Base-by-base conservation (phyloP, 345 rosid species). In the Eucalyptus leucophloia region DNA sequence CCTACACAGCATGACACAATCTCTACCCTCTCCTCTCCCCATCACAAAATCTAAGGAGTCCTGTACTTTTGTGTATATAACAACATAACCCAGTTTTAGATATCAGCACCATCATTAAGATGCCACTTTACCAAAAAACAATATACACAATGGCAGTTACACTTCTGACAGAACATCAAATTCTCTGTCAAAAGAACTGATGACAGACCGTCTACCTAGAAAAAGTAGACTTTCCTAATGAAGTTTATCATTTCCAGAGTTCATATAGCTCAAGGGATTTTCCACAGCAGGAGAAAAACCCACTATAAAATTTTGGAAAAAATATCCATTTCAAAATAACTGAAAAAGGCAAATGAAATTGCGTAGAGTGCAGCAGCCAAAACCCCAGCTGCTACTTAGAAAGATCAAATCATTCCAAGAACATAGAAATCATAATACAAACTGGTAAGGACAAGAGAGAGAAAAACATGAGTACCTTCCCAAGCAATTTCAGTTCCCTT, bases 401-500 rank as follows among this genome's bases (percentile, higher is more conserved):
- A 49, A 86, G 24, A 86, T 50, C 88, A 51, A 34, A 32, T 86
- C 83, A 77, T 77, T 77, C 40, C 28, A 87, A 5, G 26, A 87
- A 87, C 65, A 13, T 34, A 60, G 42, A 54, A 87, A 24, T 32
- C 88, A 51, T 87, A 23, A 87, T 7, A 77, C 49, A 87, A 72
- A 53, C 47, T 32, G 28, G 17, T 50, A 44, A 87, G 88, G 45
- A 40, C 47, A 10, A 77, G 30, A 21, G 83, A 40, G 83, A 53
- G 5, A 21, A 26, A 23, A 34, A 88, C 58, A 11, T n/a, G 24
- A 72, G 15, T 26, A 98, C 99, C 99, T 95, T 96, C 86, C 98
- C 99, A 50, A 98, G 95, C 89, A 89, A 54, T 94, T 97, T 94
- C 86, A 98, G 94, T 90, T 96, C 98, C 92, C 93, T 93, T 65